These are phyloP conservation scores for Leccinum pachyderme DNA, from an alignment of 1,284 basidiomycete species.

Conservation along the genomic window DNA sequence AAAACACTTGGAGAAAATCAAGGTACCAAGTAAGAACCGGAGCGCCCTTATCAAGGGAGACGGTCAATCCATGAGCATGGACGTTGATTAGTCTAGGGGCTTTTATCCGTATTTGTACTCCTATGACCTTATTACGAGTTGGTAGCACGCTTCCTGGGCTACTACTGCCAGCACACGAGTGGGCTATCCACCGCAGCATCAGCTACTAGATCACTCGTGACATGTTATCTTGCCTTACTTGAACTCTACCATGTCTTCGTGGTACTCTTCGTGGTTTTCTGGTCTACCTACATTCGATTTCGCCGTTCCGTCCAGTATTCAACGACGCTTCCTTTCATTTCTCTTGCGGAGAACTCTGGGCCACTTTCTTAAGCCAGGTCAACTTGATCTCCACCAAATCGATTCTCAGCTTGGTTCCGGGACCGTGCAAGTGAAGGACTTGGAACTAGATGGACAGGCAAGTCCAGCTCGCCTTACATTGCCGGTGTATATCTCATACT, in stretches of 20 bases:
- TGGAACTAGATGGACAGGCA: conserved; percentile 78
- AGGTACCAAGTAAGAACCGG: conserved; percentile 63
- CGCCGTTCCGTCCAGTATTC: conserved; percentile 79
- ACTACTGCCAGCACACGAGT: conserved; percentile 1
- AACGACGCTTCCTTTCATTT: conserved; percentile 88
- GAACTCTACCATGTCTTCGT: conserved; percentile 32
- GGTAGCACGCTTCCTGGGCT: neutral
- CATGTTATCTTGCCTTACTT: conserved; percentile 23
- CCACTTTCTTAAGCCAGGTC: conserved; percentile 83
- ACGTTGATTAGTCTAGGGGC: conserved; percentile 52
- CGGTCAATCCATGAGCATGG: conserved; percentile 80
- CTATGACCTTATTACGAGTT: neutral
- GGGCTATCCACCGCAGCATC: conserved; percentile 4
- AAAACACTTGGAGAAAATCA: conserved; percentile 76
- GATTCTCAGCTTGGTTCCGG: conserved; percentile 92
- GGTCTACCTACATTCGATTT: conserved; percentile 61
- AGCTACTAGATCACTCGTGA: conserved; percentile 5
- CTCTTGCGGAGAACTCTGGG: conserved; percentile 83
- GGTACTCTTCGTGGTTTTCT: conserved; percentile 58
- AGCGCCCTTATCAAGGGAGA: conserved; percentile 77
- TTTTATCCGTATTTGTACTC: conserved; percentile 24
- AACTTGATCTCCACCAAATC: conserved; percentile 84
- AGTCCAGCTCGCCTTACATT: conserved; percentile 22
- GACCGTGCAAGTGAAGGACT: conserved; percentile 79
- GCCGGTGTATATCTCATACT: conserved; percentile 14